A percentile compares a stretch with the other conserved stretches of the same genome.
Evolutionary conservation across 1,139 yeast genomes (phyloP).

Genomic region (Saccharomyces uvarum): DNA sequence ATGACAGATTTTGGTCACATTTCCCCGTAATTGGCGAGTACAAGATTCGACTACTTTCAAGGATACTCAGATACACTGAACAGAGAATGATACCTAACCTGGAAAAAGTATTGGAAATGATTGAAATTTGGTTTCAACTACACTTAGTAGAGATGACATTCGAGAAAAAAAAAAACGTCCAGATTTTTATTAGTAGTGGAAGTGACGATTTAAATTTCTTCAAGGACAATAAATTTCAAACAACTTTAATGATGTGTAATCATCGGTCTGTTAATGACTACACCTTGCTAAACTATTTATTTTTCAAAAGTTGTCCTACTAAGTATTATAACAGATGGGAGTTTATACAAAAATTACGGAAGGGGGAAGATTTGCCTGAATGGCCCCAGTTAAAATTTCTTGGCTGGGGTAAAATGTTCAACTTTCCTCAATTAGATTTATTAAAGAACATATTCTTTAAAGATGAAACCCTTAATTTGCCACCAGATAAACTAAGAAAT

Average conservation of each 20-base stretch:
- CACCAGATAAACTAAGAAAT: constrained; percentile 9
- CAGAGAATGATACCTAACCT: constrained; percentile 10
- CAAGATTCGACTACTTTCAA: constrained; percentile 8
- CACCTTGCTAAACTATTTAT: constrained; percentile 19
- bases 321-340: constrained; percentile 6
- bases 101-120: constrained; percentile 6
- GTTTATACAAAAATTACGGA: constrained; percentile 8
- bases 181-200: constrained; percentile 20
- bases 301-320: constrained; percentile 7
- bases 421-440: constrained; percentile 22
- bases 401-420: constrained; percentile 26
- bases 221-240: constrained; percentile 9
- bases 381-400: constrained; percentile 18
- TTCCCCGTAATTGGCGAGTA: constrained; percentile 21
- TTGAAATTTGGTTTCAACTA: constrained; percentile 18
- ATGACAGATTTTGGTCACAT: constrained; percentile 11
- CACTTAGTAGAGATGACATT: constrained; percentile 18
- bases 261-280: constrained; percentile 32
- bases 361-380: constrained; percentile 3
- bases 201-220: constrained; percentile 18
- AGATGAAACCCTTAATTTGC: constrained; percentile 25
- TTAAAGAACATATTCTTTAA: constrained; percentile 19
- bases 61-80: constrained; percentile 4
- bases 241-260: constrained; percentile 25
- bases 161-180: constrained; percentile 17